Base-by-base conservation (phyloP, 257 asterid species). In the Parsonsia alboflavescens region DNA sequence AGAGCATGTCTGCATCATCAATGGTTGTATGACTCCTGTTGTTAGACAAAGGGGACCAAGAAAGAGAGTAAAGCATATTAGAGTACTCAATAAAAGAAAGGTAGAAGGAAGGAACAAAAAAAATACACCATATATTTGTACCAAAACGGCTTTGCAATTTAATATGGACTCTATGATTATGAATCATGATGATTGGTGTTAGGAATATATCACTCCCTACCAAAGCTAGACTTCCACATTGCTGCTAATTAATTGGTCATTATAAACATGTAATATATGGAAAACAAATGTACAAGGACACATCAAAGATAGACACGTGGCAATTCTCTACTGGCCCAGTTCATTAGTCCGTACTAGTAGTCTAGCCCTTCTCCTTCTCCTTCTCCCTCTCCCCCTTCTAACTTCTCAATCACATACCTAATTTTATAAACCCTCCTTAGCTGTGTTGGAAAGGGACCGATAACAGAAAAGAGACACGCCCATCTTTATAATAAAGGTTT, bases 191-290 rank as follows among this genome's bases (percentile, higher is more conserved):
- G 10, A 73, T 63, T 74, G 65, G n/a, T 11, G 63, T 11, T 16
- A 62, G 52, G 71, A 54, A 30, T 13, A 30, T 13, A 33, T 70
- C 84, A 79, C 28, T 39, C 8, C 70, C 70, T 63, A 50, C 65
- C 68, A 74, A 79, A 72, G 85, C 72, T 77, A 73, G 77, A 75
- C 71, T 50, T 68, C 76, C 89, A 86, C 87, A 78, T 81, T 82
- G 72, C 81, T 49, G 54, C 78, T 63, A 78, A 61, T 24, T 80
- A 78, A 87, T 83, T 89, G 91, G 89, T 80, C 76, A 58, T 58
- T 7, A 75, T 56, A 64, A 71, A 63, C 68, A 39, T 39, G 54
- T 15, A 69, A 80, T 64, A 15, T 72, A 42, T 45, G 24, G 66
- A 76, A 46, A 48, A 24, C n/a, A 56, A 22, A 54, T 59, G 52